Evolutionary conservation across 495 filamentous ascomycete species (phyloP).

Genomic region (Trichoderma erinaceum): DNA sequence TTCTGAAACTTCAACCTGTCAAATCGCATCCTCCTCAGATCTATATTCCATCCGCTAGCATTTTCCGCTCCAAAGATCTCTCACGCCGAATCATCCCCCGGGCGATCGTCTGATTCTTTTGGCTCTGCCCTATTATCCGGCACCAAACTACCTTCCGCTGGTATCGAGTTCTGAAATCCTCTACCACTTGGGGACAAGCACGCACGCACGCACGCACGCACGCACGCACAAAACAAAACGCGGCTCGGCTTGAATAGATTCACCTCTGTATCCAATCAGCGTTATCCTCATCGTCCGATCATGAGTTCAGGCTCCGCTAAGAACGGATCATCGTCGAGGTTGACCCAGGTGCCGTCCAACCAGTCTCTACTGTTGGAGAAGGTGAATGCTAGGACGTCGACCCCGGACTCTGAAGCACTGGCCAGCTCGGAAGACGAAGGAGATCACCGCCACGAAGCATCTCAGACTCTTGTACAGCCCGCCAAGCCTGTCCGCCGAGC

Average conservation of each 20-base stretch:
- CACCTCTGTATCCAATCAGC: neutral
- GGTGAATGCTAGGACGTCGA: slow-evolving; percentile 64
- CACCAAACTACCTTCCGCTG: neutral
- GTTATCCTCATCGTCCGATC: slow-evolving; percentile 18
- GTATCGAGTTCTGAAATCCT: neutral
- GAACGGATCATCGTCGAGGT: slow-evolving; percentile 34
- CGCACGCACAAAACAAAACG: neutral
- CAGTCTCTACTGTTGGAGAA: slow-evolving; percentile 65
- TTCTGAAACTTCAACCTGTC: neutral
- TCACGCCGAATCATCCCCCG: neutral
- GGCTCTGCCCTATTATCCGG: neutral
- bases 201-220: neutral
- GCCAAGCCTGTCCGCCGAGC: slow-evolving; percentile 50
- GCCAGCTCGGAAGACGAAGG: slow-evolving; percentile 89
- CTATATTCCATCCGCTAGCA: neutral
- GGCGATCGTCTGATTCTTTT: neutral
- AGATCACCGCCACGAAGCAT: slow-evolving; percentile 49
- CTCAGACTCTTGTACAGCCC: slow-evolving; percentile 38
- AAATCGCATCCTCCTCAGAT: neutral
- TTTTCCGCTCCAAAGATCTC: neutral
- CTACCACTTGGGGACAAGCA: neutral
- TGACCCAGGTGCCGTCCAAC: slow-evolving; percentile 40
- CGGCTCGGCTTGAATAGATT: neutral
- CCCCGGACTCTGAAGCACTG: slow-evolving; percentile 87
- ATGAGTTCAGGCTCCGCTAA: slow-evolving; percentile 45